Evolutionary conservation across 345 rosid genomes (phyloP).

Genomic region (Lepidium sativum): DNA sequence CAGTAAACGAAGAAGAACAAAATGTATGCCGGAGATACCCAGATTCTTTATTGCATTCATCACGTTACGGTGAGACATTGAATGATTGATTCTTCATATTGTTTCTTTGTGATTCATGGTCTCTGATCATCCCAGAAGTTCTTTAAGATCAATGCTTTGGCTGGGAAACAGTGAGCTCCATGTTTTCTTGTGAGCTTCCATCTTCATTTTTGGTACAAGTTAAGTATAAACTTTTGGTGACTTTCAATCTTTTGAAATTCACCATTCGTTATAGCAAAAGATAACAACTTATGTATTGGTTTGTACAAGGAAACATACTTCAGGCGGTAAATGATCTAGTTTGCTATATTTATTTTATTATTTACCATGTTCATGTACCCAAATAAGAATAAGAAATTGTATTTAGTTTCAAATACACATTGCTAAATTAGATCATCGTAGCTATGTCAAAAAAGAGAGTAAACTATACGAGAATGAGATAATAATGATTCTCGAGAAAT

Average conservation of each 20-base stretch:
- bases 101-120: constrained; percentile 4
- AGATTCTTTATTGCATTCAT: background rate
- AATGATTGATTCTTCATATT: background rate
- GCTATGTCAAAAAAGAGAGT: too few species aligned
- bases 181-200: constrained; percentile 7
- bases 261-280: constrained; percentile 2
- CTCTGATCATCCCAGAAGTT: background rate
- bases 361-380: too few species aligned
- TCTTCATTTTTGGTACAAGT: background rate
- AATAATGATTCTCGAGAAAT: too few species aligned
- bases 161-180: background rate
- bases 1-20: background rate
- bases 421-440: too few species aligned
- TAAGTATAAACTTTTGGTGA: background rate
- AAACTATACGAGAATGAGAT: too few species aligned
- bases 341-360: background rate
- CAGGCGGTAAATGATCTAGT: constrained; percentile 2
- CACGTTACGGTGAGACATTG: background rate
- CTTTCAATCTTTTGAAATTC: constrained; percentile 1
- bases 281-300: background rate
- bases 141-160: background rate
- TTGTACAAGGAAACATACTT: constrained; percentile 3
- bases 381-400: too few species aligned
- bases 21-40: background rate
- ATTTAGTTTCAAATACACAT: too few species aligned